These are phyloP conservation scores for Penicillium salamii DNA, from an alignment of 495 filamentous ascomycete genomes.

Conservation along the genomic window DNA sequence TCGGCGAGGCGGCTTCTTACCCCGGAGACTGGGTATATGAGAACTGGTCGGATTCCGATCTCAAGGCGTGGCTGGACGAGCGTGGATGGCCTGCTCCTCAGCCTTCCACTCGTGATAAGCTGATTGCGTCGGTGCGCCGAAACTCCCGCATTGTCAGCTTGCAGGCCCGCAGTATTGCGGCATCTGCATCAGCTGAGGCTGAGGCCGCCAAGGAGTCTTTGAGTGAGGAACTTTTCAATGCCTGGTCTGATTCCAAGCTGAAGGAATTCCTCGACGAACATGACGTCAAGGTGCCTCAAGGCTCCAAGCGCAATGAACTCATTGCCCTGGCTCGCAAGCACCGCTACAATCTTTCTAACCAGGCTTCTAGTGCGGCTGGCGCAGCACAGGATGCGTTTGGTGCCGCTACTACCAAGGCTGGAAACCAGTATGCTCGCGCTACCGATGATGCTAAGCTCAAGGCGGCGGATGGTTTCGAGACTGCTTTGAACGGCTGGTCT, in stretches of 20 bases:
- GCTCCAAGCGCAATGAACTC: conserved; percentile 84
- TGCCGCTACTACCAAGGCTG: conserved; percentile 79
- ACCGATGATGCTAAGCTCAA: conserved; percentile 67
- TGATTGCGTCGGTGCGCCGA: conserved; percentile 85
- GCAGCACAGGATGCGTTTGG: conserved; percentile 59
- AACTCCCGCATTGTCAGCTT: conserved; percentile 79
- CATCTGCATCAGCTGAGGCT: conserved; percentile 63
- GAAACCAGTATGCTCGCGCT: conserved; percentile 72
- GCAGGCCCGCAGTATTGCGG: conserved; percentile 54
- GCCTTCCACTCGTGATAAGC: conserved; percentile 77
- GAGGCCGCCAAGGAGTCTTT: conserved; percentile 66
- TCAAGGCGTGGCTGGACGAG: conserved; percentile 84
- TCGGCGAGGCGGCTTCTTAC: conserved; percentile 75
- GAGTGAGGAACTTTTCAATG: conserved; percentile 78
- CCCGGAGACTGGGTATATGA: conserved; percentile 96
- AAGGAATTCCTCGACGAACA: conserved; percentile 79
- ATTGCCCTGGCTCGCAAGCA: conserved; percentile 89
- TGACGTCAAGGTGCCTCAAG: conserved; percentile 79
- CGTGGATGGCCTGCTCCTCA: conserved; percentile 87
- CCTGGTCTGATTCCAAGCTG: conserved; percentile 80
- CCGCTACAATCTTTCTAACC: conserved; percentile 68
- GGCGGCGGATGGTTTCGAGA: conserved; percentile 65
- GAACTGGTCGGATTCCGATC: conserved; percentile 75
- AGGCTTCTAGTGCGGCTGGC: conserved; percentile 53
- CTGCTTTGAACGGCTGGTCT: conserved; percentile 64